Evolutionary conservation across 352 stramenopile genomes (phyloP).

Genomic region (Phytophthora litchii): DNA sequence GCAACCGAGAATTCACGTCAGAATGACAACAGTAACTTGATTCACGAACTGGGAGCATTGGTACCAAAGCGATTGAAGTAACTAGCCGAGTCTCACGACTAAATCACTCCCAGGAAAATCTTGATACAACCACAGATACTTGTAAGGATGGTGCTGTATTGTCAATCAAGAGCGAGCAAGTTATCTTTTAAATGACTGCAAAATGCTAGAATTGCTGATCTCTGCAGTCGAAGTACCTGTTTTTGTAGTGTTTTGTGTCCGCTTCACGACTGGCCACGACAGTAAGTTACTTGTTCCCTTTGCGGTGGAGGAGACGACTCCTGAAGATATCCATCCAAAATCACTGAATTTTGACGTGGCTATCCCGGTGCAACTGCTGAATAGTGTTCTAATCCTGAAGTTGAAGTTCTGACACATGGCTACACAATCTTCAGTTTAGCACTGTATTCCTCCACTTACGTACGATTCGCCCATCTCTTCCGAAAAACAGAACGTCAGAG

Average conservation of each 20-base stretch:
- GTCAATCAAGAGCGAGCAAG: conserved; percentile 6
- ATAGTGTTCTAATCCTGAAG: no score
- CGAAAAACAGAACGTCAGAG: conserved; percentile 14
- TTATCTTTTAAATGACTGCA: not conserved
- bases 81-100: no score
- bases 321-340: no score
- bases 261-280: not conserved
- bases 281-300: conserved; percentile 10
- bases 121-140: not conserved
- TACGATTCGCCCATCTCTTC: not conserved
- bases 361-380: no score
- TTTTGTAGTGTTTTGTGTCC: not conserved
- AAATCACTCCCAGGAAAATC: not conserved
- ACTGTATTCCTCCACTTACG: not conserved
- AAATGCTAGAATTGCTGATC: not conserved
- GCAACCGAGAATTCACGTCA: no score
- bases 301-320: conserved; percentile 2
- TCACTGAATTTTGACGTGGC: no score
- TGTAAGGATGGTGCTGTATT: not conserved
- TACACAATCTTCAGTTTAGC: conserved; percentile 10
- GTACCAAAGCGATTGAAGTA: no score
- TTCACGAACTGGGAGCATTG: no score
- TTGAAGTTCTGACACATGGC: no score
- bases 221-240: not conserved
- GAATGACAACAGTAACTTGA: no score